Evolutionary conservation across 1,284 basidiomycete species (phyloP).

Genomic region (Puccinia hordei): DNA sequence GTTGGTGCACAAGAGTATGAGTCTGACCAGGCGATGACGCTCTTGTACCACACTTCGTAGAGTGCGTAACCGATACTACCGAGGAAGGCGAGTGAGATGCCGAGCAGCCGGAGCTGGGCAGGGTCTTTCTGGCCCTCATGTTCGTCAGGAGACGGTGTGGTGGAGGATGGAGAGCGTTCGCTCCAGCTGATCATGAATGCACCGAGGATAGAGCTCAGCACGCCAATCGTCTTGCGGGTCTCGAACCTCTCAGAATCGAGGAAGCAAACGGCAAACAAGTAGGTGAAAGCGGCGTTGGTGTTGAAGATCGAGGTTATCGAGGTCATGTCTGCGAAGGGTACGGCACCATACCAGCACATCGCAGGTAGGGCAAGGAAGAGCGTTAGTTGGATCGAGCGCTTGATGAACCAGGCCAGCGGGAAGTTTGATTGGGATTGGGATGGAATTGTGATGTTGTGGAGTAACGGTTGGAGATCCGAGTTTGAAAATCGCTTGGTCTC

Average conservation of each 20-base stretch:
- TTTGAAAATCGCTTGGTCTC: background rate
- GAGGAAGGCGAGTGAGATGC: conserved; percentile 23
- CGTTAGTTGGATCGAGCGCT: conserved; percentile 13
- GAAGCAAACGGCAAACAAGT: background rate
- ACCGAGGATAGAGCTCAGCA: conserved; percentile 10
- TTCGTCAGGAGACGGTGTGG: background rate
- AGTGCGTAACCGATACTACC: conserved; percentile 23
- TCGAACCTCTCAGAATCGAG: background rate
- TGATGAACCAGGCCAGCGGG: conserved; percentile 9
- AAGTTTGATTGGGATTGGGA: background rate
- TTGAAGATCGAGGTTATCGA: conserved; percentile 34
- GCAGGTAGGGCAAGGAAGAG: conserved; percentile 23
- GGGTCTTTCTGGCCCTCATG: background rate
- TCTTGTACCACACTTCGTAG: conserved; percentile 40
- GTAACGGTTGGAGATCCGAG: background rate
- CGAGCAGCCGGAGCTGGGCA: background rate
- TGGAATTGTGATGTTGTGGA: background rate
- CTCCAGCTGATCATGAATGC: conserved; percentile 6
- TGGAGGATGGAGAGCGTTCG: background rate
- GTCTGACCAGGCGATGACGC: conserved; percentile 13
- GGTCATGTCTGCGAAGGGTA: conserved; percentile 28
- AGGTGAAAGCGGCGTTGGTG: conserved; percentile 36
- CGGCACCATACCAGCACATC: conserved; percentile 18
- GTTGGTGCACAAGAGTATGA: background rate
- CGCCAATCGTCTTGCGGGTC: conserved; percentile 8